Conservation (phyloP, 2,329 filamentous ascomycete genomes). For the Hirsutella minnesotensis region DNA sequence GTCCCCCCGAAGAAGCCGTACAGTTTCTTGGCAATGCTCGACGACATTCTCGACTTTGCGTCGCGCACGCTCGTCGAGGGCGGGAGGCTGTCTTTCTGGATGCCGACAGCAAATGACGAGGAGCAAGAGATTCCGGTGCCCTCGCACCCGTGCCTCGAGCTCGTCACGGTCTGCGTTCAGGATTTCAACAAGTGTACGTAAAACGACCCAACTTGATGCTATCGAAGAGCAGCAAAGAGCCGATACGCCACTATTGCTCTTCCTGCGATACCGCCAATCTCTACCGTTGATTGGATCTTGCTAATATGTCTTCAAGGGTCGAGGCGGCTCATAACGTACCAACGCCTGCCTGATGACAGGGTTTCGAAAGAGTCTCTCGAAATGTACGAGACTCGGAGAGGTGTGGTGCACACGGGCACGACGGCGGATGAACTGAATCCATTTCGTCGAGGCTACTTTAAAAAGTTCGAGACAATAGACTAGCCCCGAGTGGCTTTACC, state of each 20-base stretch:
- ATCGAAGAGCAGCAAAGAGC: no score
- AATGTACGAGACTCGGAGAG: conserved; percentile 18
- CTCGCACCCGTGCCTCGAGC: conserved; percentile 59
- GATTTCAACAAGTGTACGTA: conserved; percentile 72
- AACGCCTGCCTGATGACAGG: conserved; percentile 49
- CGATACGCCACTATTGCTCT: no score
- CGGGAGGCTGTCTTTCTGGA: conserved; percentile 87
- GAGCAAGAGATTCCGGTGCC: conserved; percentile 68
- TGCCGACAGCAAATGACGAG: conserved; percentile 80
- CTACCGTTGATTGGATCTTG: no score
- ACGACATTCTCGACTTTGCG: conserved; percentile 80
- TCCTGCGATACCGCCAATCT: no score
- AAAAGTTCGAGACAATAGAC: conserved; percentile 30
- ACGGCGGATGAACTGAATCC: conserved; percentile 49
- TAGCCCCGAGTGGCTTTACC: neutral
- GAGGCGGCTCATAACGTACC: conserved; percentile 76
- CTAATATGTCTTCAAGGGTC: conserved; percentile 51
- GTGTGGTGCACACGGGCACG: conserved; percentile 24
- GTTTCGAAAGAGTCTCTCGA: conserved; percentile 34
- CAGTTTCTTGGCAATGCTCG: conserved; percentile 79
- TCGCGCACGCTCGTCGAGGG: conserved; percentile 62
- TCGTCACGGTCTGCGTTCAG: conserved; percentile 71
- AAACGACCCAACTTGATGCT: no score
- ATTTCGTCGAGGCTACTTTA: conserved; percentile 48
- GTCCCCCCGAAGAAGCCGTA: conserved; percentile 87